Evolutionary conservation across 345 rosid species (phyloP).

Genomic region (Populus ilicifolia): DNA sequence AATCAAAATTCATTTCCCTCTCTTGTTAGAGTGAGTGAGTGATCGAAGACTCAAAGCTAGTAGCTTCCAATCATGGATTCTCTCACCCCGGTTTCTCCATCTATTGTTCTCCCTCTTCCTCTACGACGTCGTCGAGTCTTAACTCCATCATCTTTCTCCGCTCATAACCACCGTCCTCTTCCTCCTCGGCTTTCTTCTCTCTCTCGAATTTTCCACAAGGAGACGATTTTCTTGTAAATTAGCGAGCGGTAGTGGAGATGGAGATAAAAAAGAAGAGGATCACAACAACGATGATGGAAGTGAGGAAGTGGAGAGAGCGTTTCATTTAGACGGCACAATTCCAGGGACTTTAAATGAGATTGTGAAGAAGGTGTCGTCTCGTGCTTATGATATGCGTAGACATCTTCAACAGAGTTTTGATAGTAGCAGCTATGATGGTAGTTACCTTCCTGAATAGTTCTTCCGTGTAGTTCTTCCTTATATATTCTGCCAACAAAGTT

Average conservation of each 20-base stretch:
- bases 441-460: background rate
- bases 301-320: constrained; percentile 79
- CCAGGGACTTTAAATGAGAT: constrained; percentile 82
- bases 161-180: constrained; percentile 9
- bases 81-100: constrained; percentile 62
- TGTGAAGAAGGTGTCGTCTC: constrained; percentile 79
- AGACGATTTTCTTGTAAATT: constrained; percentile 38
- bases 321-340: constrained; percentile 87
- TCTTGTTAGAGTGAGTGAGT: background rate
- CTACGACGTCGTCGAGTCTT: constrained; percentile 26
- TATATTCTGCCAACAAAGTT: background rate
- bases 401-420: constrained; percentile 78
- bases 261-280: constrained; percentile 19
- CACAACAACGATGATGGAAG: constrained; percentile 38
- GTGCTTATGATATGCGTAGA: constrained; percentile 96
- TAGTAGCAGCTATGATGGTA: constrained; percentile 89
- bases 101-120: constrained; percentile 61
- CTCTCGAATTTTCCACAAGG: constrained; percentile 2
- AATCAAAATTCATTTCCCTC: background rate
- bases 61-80: constrained; percentile 50
- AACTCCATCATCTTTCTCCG: constrained; percentile 30
- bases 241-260: constrained; percentile 15
- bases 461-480: background rate
- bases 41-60: background rate
- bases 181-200: constrained; percentile 29